Evolutionary conservation across 2,329 filamentous ascomycete species (phyloP), one percentile per base, ranked within the genome.

Genomic region (Monosporascus ibericus): DNA sequence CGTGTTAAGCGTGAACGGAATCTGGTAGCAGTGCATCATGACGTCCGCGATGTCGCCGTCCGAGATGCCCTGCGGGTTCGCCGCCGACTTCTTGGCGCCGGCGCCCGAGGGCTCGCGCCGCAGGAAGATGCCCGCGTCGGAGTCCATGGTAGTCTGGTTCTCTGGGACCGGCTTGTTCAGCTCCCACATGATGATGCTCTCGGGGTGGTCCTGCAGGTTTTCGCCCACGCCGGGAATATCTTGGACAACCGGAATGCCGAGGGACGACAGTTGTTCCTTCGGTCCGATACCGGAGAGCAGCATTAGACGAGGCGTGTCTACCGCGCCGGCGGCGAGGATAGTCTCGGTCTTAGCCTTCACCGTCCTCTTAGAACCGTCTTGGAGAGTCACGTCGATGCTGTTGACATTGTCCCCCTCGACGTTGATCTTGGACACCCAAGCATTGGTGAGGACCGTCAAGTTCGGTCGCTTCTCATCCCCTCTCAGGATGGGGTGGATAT

Each of bases 11-110:
- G 86, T 88, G 73, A 95, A 95, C 50, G 90, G 90, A 60, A 95
- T 95, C 73, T 95, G 91, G 76, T 95, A 95, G 80, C 90, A 95
- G 75, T 95, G 90, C 87, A 94, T 94, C 91, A 95, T 95, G 64
- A 95, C 74, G 66, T 96, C 91, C 58, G 87, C 88, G 51, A 88
- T 85, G 56, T 87, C 81, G 49, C 87, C 87, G 61, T 95, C 90
- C 2, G 73, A 68, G 40, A 80, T 65, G 6, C 67, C 70, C n/a
- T 71, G 64, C 17, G 77, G 75, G 58, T 76, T 79, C 57, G 78
- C 77, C 6, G 73, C 69, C 14, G 66, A 67, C 55, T 72, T 71
- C 57, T 74, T 73, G 52, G 81, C 81, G 3, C 78, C 81, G 2
- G 89, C 87, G 65, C 92, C 84, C 61, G 82, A 76, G 15, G 77